Percentiles rank a stretch among this genome's conserved stretches.
Evolutionary conservation across 805 yeast species (phyloP).

Genomic region (Wickerhamomyces chambardii): DNA sequence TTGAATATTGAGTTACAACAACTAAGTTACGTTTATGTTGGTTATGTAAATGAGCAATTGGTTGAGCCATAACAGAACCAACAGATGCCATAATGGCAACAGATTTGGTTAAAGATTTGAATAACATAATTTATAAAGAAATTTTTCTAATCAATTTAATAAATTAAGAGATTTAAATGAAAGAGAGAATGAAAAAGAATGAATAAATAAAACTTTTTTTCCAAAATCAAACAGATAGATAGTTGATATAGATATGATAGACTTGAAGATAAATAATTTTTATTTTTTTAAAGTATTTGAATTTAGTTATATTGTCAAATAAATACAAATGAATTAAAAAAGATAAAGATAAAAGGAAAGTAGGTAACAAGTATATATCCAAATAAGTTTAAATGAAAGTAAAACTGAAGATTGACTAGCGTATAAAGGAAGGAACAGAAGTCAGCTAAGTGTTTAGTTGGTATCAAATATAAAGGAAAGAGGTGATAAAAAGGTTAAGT

Average conservation of each 20-base stretch:
- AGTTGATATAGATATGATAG: no score
- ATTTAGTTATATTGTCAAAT: no score
- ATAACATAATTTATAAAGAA: constrained; percentile 28
- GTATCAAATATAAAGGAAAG: neutral
- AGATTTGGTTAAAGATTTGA: constrained; percentile 31
- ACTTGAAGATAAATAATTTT: no score
- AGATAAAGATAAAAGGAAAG: neutral
- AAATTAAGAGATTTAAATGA: no score
- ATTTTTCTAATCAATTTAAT: no score
- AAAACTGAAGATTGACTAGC: constrained; percentile 9
- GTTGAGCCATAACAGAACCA: constrained; percentile 47
- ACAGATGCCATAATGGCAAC: constrained; percentile 33
- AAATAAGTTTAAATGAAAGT: no score
- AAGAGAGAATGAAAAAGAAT: no score
- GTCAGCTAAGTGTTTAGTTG: constrained; percentile 7
- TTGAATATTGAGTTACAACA: constrained; percentile 36
- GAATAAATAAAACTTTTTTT: no score
- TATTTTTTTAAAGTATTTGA: no score
- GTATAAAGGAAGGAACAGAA: constrained; percentile 24
- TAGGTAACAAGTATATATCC: no score
- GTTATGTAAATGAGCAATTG: constrained; percentile 56
- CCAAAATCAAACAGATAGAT: no score
- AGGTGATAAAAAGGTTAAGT: neutral
- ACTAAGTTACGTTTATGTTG: constrained; percentile 48
- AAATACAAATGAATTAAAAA: no score